These are phyloP conservation scores for Bocquillonia castaneifolia DNA, from an alignment of 441 rosid species.

Conservation along the genomic window DNA sequence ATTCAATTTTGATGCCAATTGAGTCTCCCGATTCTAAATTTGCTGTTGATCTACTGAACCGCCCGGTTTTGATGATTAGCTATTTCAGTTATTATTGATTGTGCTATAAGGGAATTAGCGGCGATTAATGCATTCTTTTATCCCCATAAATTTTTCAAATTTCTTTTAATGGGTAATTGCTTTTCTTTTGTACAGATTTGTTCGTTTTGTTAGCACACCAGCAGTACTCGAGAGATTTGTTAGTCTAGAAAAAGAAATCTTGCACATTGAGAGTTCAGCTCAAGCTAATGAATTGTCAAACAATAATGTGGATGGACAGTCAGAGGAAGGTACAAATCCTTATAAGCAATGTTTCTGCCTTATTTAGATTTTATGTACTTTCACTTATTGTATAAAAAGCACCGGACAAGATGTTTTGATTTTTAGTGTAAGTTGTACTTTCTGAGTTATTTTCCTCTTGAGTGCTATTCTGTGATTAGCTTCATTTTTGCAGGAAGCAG, in stretches of 20 bases:
- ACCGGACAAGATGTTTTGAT: background rate
- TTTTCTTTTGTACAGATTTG: constrained; percentile 47
- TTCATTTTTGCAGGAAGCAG: constrained; percentile 30
- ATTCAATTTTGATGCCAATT: background rate
- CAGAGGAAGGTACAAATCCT: constrained; percentile 41
- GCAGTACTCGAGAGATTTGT: constrained; percentile 82
- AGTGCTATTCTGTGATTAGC: background rate
- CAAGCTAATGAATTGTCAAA: constrained; percentile 47
- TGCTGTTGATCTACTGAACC: constrained; percentile 1
- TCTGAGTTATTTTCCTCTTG: background rate
- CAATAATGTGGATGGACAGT: constrained; percentile 24
- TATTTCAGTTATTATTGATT: too few relatives aligned
- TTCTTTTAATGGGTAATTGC: background rate
- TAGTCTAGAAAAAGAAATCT: constrained; percentile 62
- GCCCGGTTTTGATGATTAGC: too few relatives aligned
- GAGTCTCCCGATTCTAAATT: background rate
- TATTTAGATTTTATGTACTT: background rate
- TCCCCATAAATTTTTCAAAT: background rate
- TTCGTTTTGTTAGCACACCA: constrained; percentile 77
- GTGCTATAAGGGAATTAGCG: background rate
- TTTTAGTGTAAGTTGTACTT: background rate
- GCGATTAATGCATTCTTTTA: background rate
- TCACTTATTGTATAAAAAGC: background rate
- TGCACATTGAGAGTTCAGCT: constrained; percentile 60
- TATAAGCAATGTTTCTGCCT: constrained; percentile 5